Evolutionary conservation across 148 eudicot genomes (phyloP).

Genomic region (Silene latifolia): DNA sequence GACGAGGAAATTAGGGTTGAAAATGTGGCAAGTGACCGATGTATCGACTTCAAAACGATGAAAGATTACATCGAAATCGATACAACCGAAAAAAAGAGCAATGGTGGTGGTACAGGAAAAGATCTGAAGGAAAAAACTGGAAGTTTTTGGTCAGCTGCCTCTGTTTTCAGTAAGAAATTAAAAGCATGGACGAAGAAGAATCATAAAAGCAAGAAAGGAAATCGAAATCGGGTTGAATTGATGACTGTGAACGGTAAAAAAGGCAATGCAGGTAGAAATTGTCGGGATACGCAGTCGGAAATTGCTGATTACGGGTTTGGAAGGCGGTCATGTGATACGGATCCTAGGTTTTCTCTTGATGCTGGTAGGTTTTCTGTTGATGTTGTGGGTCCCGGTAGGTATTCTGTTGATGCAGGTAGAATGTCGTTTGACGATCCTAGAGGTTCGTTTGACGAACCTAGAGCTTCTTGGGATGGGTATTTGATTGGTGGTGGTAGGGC

Average conservation of each 20-base stretch:
- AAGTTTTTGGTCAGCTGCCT: constrained; percentile 83
- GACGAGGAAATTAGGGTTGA: neutral
- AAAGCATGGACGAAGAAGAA: constrained; percentile 60
- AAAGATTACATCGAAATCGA: constrained; percentile 79
- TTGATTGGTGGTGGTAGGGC: constrained; percentile 41
- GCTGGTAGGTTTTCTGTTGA: constrained; percentile 83
- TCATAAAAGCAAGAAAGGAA: constrained; percentile 38
- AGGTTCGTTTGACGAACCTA: constrained; percentile 81
- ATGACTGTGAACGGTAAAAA: constrained; percentile 35
- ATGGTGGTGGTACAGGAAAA: constrained; percentile 32
- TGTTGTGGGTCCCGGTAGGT: constrained; percentile 53
- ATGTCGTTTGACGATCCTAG: constrained; percentile 75
- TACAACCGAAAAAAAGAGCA: constrained; percentile 52
- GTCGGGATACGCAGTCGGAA: constrained; percentile 85
- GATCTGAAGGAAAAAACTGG: constrained; percentile 49
- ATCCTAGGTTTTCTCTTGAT: constrained; percentile 83
- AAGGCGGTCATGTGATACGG: constrained; percentile 84
- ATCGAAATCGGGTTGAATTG: constrained; percentile 19
- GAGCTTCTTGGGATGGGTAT: constrained; percentile 96
- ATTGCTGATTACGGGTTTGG: constrained; percentile 91
- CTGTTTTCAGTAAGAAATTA: constrained; percentile 80
- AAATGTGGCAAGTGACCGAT: neutral
- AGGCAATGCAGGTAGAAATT: constrained; percentile 43
- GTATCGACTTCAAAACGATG: constrained; percentile 54
- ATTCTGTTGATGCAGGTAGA: constrained; percentile 53